Percentiles rank a stretch among this genome's conserved stretches.
Conservation (phyloP, 1,284 basidiomycete species). For the Microbotryomycetes sp. region DNA sequence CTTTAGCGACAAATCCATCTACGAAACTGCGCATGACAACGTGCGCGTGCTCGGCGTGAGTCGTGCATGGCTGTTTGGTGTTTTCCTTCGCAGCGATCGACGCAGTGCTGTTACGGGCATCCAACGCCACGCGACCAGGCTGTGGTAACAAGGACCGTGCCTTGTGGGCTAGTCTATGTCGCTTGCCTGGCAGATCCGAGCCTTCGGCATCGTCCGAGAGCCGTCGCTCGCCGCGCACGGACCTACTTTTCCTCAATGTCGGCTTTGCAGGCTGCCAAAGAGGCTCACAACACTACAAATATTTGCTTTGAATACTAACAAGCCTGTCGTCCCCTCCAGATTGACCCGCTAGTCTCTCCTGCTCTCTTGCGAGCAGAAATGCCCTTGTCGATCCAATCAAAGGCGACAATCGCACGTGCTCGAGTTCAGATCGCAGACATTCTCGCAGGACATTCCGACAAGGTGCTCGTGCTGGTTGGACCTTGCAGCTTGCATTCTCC, state of each 20-base stretch:
- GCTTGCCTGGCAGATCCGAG: too few relatives aligned
- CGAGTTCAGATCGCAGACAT: constrained; percentile 69
- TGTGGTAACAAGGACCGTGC: too few relatives aligned
- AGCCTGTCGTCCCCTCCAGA: constrained; percentile 6
- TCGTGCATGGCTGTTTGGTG: background rate
- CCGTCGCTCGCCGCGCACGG: too few relatives aligned
- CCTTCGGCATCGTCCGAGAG: too few relatives aligned
- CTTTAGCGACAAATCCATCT: background rate
- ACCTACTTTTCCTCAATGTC: too few relatives aligned
- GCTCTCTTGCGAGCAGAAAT: constrained; percentile 80
- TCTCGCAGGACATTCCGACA: constrained; percentile 72
- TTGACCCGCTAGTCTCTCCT: constrained; percentile 82
- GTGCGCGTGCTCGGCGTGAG: background rate
- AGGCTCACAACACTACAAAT: too few relatives aligned
- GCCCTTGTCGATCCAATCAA: constrained; percentile 48
- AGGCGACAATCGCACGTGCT: constrained; percentile 64
- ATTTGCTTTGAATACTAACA: too few relatives aligned
- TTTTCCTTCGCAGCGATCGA: background rate
- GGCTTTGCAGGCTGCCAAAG: too few relatives aligned
- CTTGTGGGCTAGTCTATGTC: too few relatives aligned
- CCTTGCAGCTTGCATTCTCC: constrained; percentile 89
- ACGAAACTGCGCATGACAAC: background rate
- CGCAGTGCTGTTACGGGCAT: too few relatives aligned
- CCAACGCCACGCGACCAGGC: too few relatives aligned
- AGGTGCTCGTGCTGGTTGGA: constrained; percentile 82